Evolutionary conservation across 768 basidiomycete genomes (phyloP), one percentile per base, ranked within the genome.

Genomic region (Coprinellus aureogranulatus): DNA sequence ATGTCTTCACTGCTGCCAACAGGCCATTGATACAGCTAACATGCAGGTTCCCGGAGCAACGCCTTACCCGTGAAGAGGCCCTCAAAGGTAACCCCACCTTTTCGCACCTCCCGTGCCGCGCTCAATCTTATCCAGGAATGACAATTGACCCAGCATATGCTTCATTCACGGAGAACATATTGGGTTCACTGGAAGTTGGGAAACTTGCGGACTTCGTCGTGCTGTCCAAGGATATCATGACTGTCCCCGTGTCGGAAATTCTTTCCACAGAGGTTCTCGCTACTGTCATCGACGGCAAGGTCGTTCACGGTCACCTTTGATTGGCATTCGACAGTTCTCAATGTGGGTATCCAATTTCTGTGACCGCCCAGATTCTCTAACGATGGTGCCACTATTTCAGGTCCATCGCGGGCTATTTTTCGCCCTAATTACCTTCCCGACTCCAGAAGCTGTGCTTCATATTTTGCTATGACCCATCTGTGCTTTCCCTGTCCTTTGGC

Each of bases 151-250:
- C 91, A 6, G 93, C 93, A 0, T 94, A 89, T 68, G 93, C 94
- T 16, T 88, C 89, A 0, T 94, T 95, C 72, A 84, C 84, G 0
- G 90, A 93, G 63, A 66, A 79, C 41, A 72, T 65, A 2, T 77
- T 91, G 9, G 94, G 94, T n/a, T 90, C 90, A 3, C 78, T 97
- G 39, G 80, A 82, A 40, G 70, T 79, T 1, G 92, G 93, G 18
- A 94, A 93, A 67, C 77, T 81, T 28, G 94, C 92, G 5, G 94
- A 98, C 70, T 90, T 87, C 62, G 86, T 90, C n/a, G 76, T 97
- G 16, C 78, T 94, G 58, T 89, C 89, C 5, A 83, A 83, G 59
- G 87, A 97, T 68, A 88, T 96, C 61, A 89, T 95, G 87, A 72
- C 72, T 14, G 70, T 93, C 12, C 77, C 84, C 2, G 68, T 69